Evolutionary conservation across 352 stramenopile genomes (phyloP).

Genomic region (Globisporangium radiosum): DNA sequence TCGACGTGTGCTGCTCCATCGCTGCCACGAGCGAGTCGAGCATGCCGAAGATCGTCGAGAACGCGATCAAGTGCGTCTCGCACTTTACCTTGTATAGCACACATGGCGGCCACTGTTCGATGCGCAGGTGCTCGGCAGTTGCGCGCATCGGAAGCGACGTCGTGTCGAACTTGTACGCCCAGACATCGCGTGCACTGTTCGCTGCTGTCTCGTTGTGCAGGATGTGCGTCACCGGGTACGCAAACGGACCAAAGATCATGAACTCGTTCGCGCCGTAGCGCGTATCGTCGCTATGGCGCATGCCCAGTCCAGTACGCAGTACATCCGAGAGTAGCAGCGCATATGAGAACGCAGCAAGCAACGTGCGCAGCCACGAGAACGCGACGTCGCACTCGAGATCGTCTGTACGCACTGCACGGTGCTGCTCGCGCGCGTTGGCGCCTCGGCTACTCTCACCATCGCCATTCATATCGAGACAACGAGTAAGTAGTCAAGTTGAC

Average conservation of each 20-base stretch:
- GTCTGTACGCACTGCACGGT: not conserved
- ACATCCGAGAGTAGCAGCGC: slow-evolving; percentile 16
- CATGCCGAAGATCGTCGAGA: slow-evolving; percentile 1
- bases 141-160: slow-evolving; percentile 5
- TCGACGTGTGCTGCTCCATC: not conserved
- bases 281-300: not conserved
- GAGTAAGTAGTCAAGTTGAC: no score
- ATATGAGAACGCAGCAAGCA: slow-evolving; percentile 13
- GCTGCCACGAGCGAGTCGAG: slow-evolving; percentile 4
- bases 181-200: not conserved
- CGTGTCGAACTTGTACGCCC: slow-evolving; percentile 13
- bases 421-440: no score
- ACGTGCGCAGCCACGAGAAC: slow-evolving; percentile 1
- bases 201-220: not conserved
- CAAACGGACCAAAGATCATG: slow-evolving; percentile 2
- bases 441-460: no score
- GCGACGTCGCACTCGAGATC: not conserved
- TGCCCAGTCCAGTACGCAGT: slow-evolving; percentile 4
- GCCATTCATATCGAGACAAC: no score
- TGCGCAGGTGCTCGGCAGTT: slow-evolving; percentile 2
- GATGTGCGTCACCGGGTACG: slow-evolving; percentile 5
- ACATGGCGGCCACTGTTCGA: slow-evolving; percentile 2
- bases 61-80: not conserved
- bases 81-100: slow-evolving; percentile 7
- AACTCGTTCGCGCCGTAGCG: not conserved